Conservation (phyloP, 2,329 filamentous ascomycete genomes). For the Neoascochyta sp. region DNA sequence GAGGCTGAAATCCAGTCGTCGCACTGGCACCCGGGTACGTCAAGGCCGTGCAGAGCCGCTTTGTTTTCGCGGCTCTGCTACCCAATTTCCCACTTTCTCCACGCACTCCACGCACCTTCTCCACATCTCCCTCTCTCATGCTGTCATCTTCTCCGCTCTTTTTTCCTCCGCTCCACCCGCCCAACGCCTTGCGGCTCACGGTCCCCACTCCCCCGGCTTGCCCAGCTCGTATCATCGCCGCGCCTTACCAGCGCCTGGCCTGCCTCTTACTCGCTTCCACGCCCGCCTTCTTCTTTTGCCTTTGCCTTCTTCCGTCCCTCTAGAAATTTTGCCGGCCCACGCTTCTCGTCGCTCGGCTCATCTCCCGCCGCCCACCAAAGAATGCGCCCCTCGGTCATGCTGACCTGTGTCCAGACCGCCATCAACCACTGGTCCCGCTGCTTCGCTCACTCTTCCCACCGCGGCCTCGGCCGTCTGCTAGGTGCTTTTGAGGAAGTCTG, state of each 20-base stretch:
- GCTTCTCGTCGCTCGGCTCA: slow-evolving; percentile 4
- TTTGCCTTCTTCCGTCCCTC: slow-evolving; percentile 6
- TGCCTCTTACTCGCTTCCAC: too few relatives aligned
- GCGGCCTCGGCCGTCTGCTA: slow-evolving; percentile 13
- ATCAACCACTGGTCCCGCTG: slow-evolving; percentile 17
- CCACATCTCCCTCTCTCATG: slow-evolving; percentile 10
- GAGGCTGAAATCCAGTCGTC: slow-evolving; percentile 37
- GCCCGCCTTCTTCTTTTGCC: too few relatives aligned
- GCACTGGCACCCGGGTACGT: slow-evolving; percentile 39
- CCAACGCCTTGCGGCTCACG: slow-evolving; percentile 1
- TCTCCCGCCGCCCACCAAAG: slow-evolving; percentile 6
- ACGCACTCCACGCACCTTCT: slow-evolving; percentile 11
- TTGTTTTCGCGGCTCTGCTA: slow-evolving; percentile 12
- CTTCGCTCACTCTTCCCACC: slow-evolving; percentile 17
- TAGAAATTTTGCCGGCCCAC: slow-evolving; percentile 7
- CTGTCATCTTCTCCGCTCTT: slow-evolving; percentile 9
- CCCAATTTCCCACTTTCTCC: slow-evolving; percentile 12
- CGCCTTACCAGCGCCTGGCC: too few relatives aligned
- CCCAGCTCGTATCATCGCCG: too few relatives aligned
- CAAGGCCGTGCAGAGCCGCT: slow-evolving; percentile 36
- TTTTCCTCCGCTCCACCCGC: neutral
- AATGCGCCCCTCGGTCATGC: slow-evolving; percentile 22
- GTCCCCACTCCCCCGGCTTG: too few relatives aligned
- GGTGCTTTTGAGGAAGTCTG: slow-evolving; percentile 20
- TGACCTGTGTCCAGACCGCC: slow-evolving; percentile 25